These are phyloP conservation scores for Pisolithus albus DNA, from an alignment of 768 basidiomycete genomes.

Conservation along the genomic window DNA sequence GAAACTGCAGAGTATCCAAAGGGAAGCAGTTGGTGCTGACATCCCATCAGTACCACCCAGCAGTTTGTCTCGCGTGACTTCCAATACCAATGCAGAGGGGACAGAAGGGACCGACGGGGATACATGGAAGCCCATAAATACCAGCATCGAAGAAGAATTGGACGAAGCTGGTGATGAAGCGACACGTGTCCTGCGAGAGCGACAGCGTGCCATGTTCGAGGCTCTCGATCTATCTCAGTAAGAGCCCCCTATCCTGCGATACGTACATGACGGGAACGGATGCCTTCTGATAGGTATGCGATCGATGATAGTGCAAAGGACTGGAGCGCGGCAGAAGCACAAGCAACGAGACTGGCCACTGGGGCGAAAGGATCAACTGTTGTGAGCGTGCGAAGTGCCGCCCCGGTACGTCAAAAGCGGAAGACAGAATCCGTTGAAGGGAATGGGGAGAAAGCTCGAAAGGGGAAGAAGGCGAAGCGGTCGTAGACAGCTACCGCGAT, in stretches of 20 bases:
- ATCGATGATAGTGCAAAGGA: constrained; percentile 67
- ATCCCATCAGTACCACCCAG: constrained; percentile 40
- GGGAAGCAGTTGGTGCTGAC: constrained; percentile 62
- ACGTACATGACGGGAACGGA: constrained; percentile 3
- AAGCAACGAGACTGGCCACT: constrained; percentile 49
- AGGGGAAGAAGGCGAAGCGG: constrained; percentile 39
- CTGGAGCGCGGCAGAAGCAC: constrained; percentile 70
- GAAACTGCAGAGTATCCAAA: constrained; percentile 69
- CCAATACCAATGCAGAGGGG: constrained; percentile 9
- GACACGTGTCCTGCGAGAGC: constrained; percentile 46
- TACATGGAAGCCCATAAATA: constrained; percentile 40
- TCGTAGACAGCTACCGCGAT: constrained; percentile 4
- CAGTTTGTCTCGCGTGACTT: constrained; percentile 8
- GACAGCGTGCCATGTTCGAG: constrained; percentile 84
- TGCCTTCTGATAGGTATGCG: constrained; percentile 46
- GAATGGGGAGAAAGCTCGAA: constrained; percentile 29
- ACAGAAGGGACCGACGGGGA: constrained; percentile 6
- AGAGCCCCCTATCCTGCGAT: constrained; percentile 29
- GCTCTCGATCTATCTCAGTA: constrained; percentile 84
- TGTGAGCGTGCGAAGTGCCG: constrained; percentile 62
- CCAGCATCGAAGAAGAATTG: constrained; percentile 57
- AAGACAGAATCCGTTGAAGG: constrained; percentile 43
- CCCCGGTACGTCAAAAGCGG: constrained; percentile 45
- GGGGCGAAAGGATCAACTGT: constrained; percentile 53
- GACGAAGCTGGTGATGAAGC: constrained; percentile 71